Evolutionary conservation across 495 filamentous ascomycete species (phyloP), one percentile per base, ranked within the genome.

Genomic region (Penicillium psychrofluorescens): DNA sequence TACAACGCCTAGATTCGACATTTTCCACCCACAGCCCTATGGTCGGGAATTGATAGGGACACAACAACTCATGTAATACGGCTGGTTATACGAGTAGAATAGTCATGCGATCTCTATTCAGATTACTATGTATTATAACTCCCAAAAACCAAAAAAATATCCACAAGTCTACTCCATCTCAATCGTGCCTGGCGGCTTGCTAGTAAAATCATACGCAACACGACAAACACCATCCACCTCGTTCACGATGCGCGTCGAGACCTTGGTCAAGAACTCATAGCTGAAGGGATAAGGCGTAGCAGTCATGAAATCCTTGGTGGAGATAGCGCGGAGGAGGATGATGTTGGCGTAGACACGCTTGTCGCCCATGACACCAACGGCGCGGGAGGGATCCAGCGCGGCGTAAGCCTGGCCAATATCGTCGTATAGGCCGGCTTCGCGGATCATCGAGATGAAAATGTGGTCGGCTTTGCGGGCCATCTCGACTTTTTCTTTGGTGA

Each of bases 401-500:
- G 87, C 92, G 51, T 81, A 95, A 5, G 91, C 91, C 61, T 95
- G 88, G 40, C 50, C 42, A 10, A 56, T 34, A 22, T 90, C 58
- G 36, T 86, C 66, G 58, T 98, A 98, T 2, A 96, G 58, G 13
- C 88, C 92, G 2, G 88, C 90, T 29, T 80, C 82, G 38, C 68
- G 73, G 65, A 98, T 95, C 78, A 85, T 86, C 42, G 77, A 72
- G 55, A 96, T 94, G 69, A 91, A 98, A 44, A 74, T 74, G 49
- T 86, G 62, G 60, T 97, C 92, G 2, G 92, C 92, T 54, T 86
- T 67, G 12, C 90, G 76, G 11, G 81, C 89, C 32, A 95, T 94
- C 22, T 77, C 76, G 22, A 96, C 81, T 40, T 82, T 77, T 52
- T 90, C 84, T 4, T 72, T 70, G 9, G 85, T 95, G 5, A 96